A percentile compares a stretch with the other conserved stretches of the same genome.
Conservation (phyloP, 306 rosid species). For the Macrotyloma uniflorum region DNA sequence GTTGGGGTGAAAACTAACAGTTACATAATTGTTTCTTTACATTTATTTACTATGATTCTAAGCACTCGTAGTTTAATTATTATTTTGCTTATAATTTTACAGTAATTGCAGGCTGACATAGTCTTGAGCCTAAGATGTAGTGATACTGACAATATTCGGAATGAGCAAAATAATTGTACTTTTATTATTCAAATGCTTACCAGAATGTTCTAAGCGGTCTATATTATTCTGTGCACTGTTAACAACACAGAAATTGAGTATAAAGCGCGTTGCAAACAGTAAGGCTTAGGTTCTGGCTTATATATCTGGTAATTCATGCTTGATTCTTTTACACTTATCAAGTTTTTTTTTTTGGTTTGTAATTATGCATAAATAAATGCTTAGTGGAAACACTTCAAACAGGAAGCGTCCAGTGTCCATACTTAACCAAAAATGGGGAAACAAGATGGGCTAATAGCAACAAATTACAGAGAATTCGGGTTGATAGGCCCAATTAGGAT, state of each 20-base stretch:
- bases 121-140: conserved; percentile 31
- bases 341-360: background rate
- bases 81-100: conserved; percentile 19
- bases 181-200: background rate
- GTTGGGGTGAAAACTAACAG: conserved; percentile 27
- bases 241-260: background rate
- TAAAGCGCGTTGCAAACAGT: background rate
- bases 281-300: background rate
- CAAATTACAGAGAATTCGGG: background rate
- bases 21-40: conserved; percentile 32
- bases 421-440: no score
- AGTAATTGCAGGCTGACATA: conserved; percentile 8
- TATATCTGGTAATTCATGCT: background rate
- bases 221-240: background rate
- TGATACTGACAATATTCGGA: conserved; percentile 14
- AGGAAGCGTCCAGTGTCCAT: background rate
- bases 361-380: background rate
- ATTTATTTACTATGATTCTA: conserved; percentile 19
- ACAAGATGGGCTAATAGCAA: background rate
- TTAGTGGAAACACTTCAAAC: background rate
- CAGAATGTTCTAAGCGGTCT: background rate
- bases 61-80: background rate
- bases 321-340: background rate
- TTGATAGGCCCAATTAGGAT: background rate
- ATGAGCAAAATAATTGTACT: conserved; percentile 2